These are phyloP conservation scores for Cucurbitaria berberidis DNA, from an alignment of 2,329 filamentous ascomycete genomes.

Conservation along the genomic window DNA sequence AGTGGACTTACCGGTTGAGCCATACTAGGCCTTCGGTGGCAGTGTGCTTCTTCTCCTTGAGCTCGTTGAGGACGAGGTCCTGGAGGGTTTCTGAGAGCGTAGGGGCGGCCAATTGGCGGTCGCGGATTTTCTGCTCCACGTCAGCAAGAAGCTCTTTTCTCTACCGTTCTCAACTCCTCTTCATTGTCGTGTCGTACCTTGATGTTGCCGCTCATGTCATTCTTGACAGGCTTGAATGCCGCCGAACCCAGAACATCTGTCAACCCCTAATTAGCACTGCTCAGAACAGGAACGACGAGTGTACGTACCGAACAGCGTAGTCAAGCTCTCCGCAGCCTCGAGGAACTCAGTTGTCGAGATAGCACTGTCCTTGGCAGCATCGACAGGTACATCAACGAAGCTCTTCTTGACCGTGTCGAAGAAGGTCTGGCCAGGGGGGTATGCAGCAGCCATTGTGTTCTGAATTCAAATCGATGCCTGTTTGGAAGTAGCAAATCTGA, in stretches of 20 bases:
- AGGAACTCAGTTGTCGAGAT: conserved; percentile 87
- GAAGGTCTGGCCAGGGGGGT: conserved; percentile 73
- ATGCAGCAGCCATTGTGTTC: conserved; percentile 37
- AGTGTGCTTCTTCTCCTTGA: conserved; percentile 85
- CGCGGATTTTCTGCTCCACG: conserved; percentile 77
- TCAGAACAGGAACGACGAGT: background rate
- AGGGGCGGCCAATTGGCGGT: conserved; percentile 79
- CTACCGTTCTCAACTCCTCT: background rate
- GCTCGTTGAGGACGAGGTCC: conserved; percentile 82
- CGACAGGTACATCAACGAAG: conserved; percentile 82
- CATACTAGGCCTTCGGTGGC: conserved; percentile 91
- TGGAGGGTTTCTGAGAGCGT: conserved; percentile 83
- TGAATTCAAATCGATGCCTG: background rate
- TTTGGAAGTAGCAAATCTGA: background rate
- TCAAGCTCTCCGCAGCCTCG: conserved; percentile 85
- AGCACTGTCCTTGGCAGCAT: conserved; percentile 74
- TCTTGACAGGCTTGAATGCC: conserved; percentile 90
- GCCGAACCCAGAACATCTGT: conserved; percentile 67
- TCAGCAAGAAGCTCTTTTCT: conserved; percentile 1
- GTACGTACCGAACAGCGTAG: conserved; percentile 78
- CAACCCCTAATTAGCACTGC: background rate
- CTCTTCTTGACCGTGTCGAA: conserved; percentile 84
- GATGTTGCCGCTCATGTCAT: conserved; percentile 88
- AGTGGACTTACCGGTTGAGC: conserved; percentile 74
- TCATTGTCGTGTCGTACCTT: conserved; percentile 64